Evolutionary conservation across 352 stramenopile genomes (phyloP).

Genomic region (Salisapilia sapeloensis): DNA sequence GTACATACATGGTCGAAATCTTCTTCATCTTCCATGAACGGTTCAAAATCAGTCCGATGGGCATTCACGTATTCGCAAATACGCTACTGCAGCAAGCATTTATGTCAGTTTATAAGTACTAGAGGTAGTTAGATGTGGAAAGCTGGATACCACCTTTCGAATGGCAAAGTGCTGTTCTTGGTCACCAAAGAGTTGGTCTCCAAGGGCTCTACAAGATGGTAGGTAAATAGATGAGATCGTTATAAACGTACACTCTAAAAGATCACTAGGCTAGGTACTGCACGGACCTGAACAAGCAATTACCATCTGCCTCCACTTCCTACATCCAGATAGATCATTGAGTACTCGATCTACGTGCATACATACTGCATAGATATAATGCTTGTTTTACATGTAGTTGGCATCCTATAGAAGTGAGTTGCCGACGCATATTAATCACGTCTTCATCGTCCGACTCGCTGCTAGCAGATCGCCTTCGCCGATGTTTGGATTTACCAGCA

Average conservation of each 20-base stretch:
- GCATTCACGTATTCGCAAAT: constrained; percentile 55
- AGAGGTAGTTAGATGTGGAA: too few relatives aligned
- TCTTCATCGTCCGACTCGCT: constrained; percentile 22
- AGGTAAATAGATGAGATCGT: too few relatives aligned
- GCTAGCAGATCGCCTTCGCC: too few relatives aligned
- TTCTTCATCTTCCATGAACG: constrained; percentile 81
- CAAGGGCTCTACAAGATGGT: constrained; percentile 20
- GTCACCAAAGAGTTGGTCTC: constrained; percentile 59
- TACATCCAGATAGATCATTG: constrained; percentile 6
- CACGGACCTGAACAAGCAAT: constrained; percentile 64
- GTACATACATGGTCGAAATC: constrained; percentile 57
- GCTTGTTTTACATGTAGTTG: constrained; percentile 28
- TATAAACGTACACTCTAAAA: too few relatives aligned
- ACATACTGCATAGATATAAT: not conserved
- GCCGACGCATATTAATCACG: constrained; percentile 31
- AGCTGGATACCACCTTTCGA: constrained; percentile 55
- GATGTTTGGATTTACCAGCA: too few relatives aligned
- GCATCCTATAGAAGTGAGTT: constrained; percentile 33
- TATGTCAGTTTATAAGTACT: not conserved
- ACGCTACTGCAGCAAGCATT: constrained; percentile 11
- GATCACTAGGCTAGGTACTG: too few relatives aligned
- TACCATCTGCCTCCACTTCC: constrained; percentile 66
- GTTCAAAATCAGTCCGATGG: constrained; percentile 59
- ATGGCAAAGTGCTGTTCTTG: constrained; percentile 45
- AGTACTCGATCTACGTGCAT: constrained; percentile 3